Base-by-base conservation (phyloP, 2,329 filamentous ascomycete genomes). In the Exophiala dermatitidis region DNA sequence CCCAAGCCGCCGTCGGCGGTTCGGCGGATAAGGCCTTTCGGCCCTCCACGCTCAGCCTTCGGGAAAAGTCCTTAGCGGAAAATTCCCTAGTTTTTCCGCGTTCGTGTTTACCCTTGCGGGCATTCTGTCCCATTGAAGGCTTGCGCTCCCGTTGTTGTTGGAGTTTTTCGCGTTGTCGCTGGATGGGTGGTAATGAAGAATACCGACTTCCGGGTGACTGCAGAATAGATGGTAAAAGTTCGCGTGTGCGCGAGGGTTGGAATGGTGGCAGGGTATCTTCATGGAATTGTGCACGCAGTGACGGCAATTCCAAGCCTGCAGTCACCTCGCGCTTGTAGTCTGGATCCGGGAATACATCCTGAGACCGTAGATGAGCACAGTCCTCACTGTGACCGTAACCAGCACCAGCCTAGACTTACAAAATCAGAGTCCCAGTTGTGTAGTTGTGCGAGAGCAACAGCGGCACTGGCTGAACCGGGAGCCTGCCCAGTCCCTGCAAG, bases 21-120 rank as follows among this genome's bases (percentile, higher is more conserved):
- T 96, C 91, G 40, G 88, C 88, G 10, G 89, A 95, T 61, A 87
- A 80, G 52, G 89, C 88, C 71, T 95, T 95, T 58, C 88, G 81
- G 64, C 88, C 83, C 63, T 85, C 83, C 53, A 84, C 80, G 65
- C 85, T 85, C 60, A 88, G 76, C 58, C 86, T 80, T 73, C 86
- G 85, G 50, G 83, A 81, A 46, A 84, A 82, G 49, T 88, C 85
- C 56, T 84, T 85, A 29, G 89, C 94, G 12, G 61, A 63, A 55
- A 63, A 63, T 36, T 63, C 61, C 54, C 59, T 60, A 46, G 61
- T 60, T 63, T 81, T 86, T 63, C 83, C 85, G 64, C 88, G 85
- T 66, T 90, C 89, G 64, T 95, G 90, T 65, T 87, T 87, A 41
- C 80, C 75, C 63, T 86, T 84, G 52, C 86, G 79, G 37, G 84